phyloP scores from a whole-genome alignment of 2,329 filamentous ascomycete genomes.

The Aspergillus oerlinghausenensis region DNA sequence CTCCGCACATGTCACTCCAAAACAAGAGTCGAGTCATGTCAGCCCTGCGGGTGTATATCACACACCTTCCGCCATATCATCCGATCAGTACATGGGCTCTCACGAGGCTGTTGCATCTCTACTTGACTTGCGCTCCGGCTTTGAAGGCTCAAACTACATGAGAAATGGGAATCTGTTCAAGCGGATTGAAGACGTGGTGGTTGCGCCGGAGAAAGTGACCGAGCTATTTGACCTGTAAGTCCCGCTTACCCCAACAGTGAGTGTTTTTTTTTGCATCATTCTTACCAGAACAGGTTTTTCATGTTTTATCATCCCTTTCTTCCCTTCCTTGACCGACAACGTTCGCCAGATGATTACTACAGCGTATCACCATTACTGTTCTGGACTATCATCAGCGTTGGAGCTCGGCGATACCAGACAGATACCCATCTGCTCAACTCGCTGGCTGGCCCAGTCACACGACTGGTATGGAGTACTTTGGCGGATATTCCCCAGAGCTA shows the following conservation, averaged over 20 bases:
- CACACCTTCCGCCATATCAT: constrained; percentile 32
- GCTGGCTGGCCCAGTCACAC: constrained; percentile 49
- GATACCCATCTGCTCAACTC: constrained; percentile 53
- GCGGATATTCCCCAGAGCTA: constrained; percentile 59
- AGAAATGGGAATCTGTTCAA: constrained; percentile 49
- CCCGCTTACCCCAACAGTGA: background rate
- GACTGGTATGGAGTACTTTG: constrained; percentile 59
- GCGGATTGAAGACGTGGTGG: constrained; percentile 49
- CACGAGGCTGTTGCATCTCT: constrained; percentile 49
- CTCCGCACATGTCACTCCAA: constrained; percentile 27
- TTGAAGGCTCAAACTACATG: constrained; percentile 38
- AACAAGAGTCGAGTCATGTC: constrained; percentile 35
- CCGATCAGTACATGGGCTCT: constrained; percentile 43
- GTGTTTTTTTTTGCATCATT: background rate
- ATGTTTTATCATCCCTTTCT: constrained; percentile 60
- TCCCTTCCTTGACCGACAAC: constrained; percentile 55
- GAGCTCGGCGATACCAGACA: constrained; percentile 54
- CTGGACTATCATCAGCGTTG: constrained; percentile 62
- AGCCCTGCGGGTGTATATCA: constrained; percentile 31
- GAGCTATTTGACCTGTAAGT: constrained; percentile 45
- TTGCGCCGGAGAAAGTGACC: constrained; percentile 39
- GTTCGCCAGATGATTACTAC: constrained; percentile 54
- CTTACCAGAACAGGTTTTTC: constrained; percentile 53
- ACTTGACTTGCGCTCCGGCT: constrained; percentile 46
- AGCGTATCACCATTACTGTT: constrained; percentile 60